Evolutionary conservation across 139 green algal species (phyloP).

Genomic region (Chlamydomonas sphaeroides): DNA sequence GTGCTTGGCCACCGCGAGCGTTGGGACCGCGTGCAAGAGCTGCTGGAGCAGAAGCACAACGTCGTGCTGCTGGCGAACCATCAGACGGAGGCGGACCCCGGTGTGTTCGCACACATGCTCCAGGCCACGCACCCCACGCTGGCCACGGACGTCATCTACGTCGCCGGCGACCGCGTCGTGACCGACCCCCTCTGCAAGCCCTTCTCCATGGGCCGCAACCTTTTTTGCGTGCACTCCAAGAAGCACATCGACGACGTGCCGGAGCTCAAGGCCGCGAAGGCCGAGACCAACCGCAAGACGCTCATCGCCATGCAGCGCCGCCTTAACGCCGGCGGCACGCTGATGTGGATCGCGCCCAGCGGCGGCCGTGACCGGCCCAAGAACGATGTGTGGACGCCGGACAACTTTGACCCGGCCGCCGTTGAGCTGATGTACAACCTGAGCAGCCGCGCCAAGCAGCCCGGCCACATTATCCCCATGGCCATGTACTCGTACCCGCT

Average conservation of each 20-base stretch:
- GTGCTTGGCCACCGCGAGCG: constrained; percentile 77
- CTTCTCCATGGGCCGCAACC: constrained; percentile 99
- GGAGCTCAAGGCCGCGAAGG: constrained; percentile 86
- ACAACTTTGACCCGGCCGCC: constrained; percentile 84
- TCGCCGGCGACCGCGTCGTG: constrained; percentile 94
- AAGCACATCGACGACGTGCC: constrained; percentile 96
- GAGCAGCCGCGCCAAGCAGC: constrained; percentile 64
- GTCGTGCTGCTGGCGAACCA: constrained; percentile 98
- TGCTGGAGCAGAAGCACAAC: constrained; percentile 87
- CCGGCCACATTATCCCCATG: constrained; percentile 91
- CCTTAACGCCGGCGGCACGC: constrained; percentile 78
- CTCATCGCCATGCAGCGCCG: constrained; percentile 76
- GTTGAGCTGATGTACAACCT: constrained; percentile 94
- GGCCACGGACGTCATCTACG: constrained; percentile 78
- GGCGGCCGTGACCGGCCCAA: constrained; percentile 90
- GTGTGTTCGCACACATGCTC: constrained; percentile 95
- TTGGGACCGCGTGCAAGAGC: constrained; percentile 60
- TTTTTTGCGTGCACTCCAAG: constrained; percentile 99
- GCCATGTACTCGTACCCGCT: constrained; percentile 91
- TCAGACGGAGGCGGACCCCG: constrained; percentile 97
- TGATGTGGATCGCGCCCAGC: constrained; percentile 94
- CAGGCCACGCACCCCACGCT: constrained; percentile 83
- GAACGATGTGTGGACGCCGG: constrained; percentile 71
- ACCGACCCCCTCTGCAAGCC: constrained; percentile 96
- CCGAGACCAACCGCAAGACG: constrained; percentile 90